Evolutionary conservation across 2,329 filamentous ascomycete genomes (phyloP), one percentile per base, ranked within the genome.

Genomic region (Stromatinia cepivora): DNA sequence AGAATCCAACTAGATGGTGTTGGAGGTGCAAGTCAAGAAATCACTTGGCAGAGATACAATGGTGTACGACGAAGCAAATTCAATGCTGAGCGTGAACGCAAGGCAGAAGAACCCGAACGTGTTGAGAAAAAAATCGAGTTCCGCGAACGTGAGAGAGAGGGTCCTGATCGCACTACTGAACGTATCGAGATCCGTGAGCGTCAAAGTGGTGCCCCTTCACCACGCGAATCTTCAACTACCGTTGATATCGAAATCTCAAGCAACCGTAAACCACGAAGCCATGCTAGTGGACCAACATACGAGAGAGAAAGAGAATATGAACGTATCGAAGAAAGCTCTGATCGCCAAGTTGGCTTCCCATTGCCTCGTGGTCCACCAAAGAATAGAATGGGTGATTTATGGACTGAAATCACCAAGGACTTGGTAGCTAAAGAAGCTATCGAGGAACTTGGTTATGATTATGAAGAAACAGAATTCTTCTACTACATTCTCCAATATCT

Each of bases 401-500:
- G 94, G 94, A 99, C 95, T 0, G 95, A 98, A 81, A 93, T 99
- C 75, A 97, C 94, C 58, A 97, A 97, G 81, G 94, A 97, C 74
- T 81, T 98, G 48, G 92, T 98, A 22, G 85, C 90, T 70, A 88
- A 90, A 66, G 93, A 97, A 78, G 95, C 95, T 25, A 92, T 98
- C 73, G 90, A 97, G 74, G 85, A 90, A 76, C 82, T 90, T 77
- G 92, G 92, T 3, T 98, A 97, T 80, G 89, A 92, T 71, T 98
- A 90, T 77, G 93, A 97, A 78, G 94, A 98, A 84, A 95, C 92
- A 0, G 90, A 93, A 67, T 87, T 86, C 72, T 96, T 93, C 80
- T 98, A 92, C 81, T 98, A 97, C 80, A 88, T 98, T 58, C 94
- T 97, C 83, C 88, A 94, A 72, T 97, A 97, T 79, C 84, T 99